Conservation (phyloP, 768 basidiomycete species). For the Pholiota microspora region DNA sequence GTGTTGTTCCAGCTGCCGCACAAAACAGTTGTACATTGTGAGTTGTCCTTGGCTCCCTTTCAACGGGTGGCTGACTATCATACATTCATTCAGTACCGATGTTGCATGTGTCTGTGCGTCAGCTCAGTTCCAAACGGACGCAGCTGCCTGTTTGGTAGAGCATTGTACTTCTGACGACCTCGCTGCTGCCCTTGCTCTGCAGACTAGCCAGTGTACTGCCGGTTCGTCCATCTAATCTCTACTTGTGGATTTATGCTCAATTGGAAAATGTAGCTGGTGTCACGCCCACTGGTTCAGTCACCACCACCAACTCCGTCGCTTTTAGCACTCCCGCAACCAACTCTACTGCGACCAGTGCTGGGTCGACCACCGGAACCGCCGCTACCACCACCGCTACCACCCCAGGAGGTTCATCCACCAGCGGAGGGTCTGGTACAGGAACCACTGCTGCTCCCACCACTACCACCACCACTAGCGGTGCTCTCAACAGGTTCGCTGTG, state of each 20-base stretch:
- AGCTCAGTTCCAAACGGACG: constrained; percentile 21
- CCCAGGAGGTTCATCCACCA: constrained; percentile 6
- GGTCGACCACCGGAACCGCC: constrained; percentile 4
- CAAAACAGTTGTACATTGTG: constrained; percentile 19
- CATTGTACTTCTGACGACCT: constrained; percentile 20
- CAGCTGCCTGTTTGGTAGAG: constrained; percentile 16
- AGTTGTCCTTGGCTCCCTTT: not conserved
- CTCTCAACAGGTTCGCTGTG: not conserved
- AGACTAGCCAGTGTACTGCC: constrained; percentile 16
- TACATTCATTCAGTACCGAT: constrained; percentile 16
- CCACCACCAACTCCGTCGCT: constrained; percentile 12
- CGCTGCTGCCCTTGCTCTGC: constrained; percentile 16
- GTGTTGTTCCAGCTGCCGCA: constrained; percentile 17
- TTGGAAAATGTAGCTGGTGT: constrained; percentile 9
- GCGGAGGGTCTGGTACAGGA: too few relatives aligned
- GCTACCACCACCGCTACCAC: constrained; percentile 6
- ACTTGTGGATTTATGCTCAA: not conserved
- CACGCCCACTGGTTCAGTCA: constrained; percentile 12
- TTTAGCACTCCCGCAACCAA: constrained; percentile 9
- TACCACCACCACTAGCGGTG: not conserved
- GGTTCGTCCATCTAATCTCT: constrained; percentile 11
- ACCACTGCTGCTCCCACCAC: constrained; percentile 2
- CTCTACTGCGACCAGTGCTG: not conserved
- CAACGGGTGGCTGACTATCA: not conserved
- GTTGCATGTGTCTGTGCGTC: constrained; percentile 21